Conservation (phyloP, 495 filamentous ascomycete species). For the Aspergillus saccharolyticus region DNA sequence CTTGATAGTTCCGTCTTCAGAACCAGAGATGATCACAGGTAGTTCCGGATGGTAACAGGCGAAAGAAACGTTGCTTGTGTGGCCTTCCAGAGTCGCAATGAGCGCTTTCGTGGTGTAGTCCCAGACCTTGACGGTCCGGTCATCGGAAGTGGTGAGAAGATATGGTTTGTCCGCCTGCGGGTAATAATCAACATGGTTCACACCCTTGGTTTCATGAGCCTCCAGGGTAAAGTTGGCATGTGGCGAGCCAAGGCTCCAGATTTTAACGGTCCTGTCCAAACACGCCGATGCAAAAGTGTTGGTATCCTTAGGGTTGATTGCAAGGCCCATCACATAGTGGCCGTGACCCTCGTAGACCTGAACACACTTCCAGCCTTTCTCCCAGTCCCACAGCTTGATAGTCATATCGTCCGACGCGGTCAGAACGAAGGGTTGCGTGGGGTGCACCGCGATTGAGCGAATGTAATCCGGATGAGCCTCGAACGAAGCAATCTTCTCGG, state of each 20-base stretch:
- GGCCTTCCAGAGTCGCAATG: slow-evolving; percentile 93
- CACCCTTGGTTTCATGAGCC: slow-evolving; percentile 96
- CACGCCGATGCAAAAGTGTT: slow-evolving; percentile 98
- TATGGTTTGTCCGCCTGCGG: slow-evolving; percentile 96
- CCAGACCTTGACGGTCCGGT: slow-evolving; percentile 93
- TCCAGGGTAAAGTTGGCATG: slow-evolving; percentile 94
- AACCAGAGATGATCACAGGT: slow-evolving; percentile 97
- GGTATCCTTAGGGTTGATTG: slow-evolving; percentile 99
- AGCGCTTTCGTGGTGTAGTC: slow-evolving; percentile 98
- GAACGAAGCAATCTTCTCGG: slow-evolving; percentile 96
- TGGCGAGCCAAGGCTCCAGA: slow-evolving; percentile 89
- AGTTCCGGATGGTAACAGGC: slow-evolving; percentile 97
- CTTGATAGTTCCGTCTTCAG: slow-evolving; percentile 95
- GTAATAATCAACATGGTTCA: slow-evolving; percentile 98
- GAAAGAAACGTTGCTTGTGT: slow-evolving; percentile 98
- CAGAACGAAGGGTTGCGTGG: slow-evolving; percentile 89
- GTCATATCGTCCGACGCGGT: slow-evolving; percentile 99
- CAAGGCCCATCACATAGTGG: slow-evolving; percentile 97
- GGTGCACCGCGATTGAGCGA: slow-evolving; percentile 94
- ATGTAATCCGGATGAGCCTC: slow-evolving; percentile 99
- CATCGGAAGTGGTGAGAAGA: slow-evolving; percentile 92
- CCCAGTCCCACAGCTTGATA: slow-evolving; percentile 99
- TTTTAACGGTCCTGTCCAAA: slow-evolving; percentile 95
- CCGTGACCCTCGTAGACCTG: slow-evolving; percentile 98
- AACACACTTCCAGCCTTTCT: slow-evolving; percentile 95